Base-by-base conservation (phyloP, 495 filamentous ascomycete species). In the Recurvomyces mirabilis region DNA sequence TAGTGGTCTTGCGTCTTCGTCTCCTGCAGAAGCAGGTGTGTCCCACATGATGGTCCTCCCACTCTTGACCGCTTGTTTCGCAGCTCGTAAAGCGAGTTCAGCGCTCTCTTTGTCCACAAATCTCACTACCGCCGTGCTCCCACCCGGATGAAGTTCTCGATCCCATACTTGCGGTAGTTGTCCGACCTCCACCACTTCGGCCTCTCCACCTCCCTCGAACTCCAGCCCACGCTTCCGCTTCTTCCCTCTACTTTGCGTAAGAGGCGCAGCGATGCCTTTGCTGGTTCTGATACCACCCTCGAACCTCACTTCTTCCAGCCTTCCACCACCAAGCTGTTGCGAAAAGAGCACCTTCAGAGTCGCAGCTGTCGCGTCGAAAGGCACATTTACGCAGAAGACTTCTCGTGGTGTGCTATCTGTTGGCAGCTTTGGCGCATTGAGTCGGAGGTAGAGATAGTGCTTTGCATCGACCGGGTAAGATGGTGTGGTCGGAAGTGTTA, bases 381-480 rank as follows among this genome's bases (percentile, higher is more conserved):
- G 93, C 5, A 89, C 58, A 58, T 98, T 96, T 48, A 87, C 79
- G 18, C 88, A 56, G 65, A 94, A 98, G 19, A 98, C 71, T 35
- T 81, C 82, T 46, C 86, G 78, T 5, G 54, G 50, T 19, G 51
- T 53, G 55, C 81, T 71, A 14, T 75, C 67, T 10, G 81, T 80
- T 13, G 84, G 78, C 19, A 87, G 71, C 54, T 78, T 83, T 43
- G 82, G 87, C 32, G 78, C 71, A 59, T 95, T 86, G 23, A 74
- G 76, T 43, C 81, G 83, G 39, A 95, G 61, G 64, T 94, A 94
- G 58, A 96, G 70, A 66, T 85, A 84, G 65, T 98, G 91, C 36
- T 70, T 75, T 46, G 70, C 72, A n/a, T 70, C 51, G 14, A 67
- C 56, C 5, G 75, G 72, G 52, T 67, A 78, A 4, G 76, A 67